Evolutionary conservation across 83 land plant species (phyloP).

Genomic region (Picea abies): DNA sequence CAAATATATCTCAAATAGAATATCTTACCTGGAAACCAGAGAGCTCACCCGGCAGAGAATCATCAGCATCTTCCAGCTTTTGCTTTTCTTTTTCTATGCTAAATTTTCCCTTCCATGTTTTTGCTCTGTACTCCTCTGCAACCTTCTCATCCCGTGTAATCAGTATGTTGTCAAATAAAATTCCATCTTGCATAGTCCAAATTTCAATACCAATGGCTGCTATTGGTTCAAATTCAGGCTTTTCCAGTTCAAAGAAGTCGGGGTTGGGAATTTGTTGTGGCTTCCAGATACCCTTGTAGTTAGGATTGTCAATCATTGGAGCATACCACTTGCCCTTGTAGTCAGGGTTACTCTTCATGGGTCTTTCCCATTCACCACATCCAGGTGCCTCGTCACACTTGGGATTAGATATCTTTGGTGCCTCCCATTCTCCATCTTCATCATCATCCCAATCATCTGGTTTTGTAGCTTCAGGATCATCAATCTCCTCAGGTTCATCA

Average conservation of each 20-base stretch:
- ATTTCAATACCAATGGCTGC: slow-evolving; percentile 88
- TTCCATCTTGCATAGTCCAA: slow-evolving; percentile 93
- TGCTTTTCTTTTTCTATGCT: slow-evolving; percentile 70
- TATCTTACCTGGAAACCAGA: slow-evolving; percentile 45
- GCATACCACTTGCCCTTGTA: slow-evolving; percentile 93
- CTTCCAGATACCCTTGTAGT: slow-evolving; percentile 90
- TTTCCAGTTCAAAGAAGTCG: slow-evolving; percentile 70
- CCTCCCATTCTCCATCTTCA: slow-evolving; percentile 95
- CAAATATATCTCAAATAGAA: no score
- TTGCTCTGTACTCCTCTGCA: slow-evolving; percentile 50
- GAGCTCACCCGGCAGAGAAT: slow-evolving; percentile 29
- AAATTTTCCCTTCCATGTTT: slow-evolving; percentile 72
- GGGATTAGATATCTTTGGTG: slow-evolving; percentile 82
- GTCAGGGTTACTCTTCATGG: slow-evolving; percentile 78
- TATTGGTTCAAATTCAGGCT: slow-evolving; percentile 78
- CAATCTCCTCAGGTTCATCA: slow-evolving; percentile 90
- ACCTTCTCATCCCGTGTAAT: slow-evolving; percentile 50
- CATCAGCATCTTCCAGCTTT: slow-evolving; percentile 63
- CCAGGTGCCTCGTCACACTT: slow-evolving; percentile 82
- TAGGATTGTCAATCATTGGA: slow-evolving; percentile 80
- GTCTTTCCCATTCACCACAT: slow-evolving; percentile 85
- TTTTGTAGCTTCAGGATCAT: slow-evolving; percentile 83
- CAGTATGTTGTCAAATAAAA: slow-evolving; percentile 73
- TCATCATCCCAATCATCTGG: slow-evolving; percentile 97
- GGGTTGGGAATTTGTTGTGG: slow-evolving; percentile 79